Evolutionary conservation across 192 early-diverging fungal species (phyloP).

Genomic region (Coemansia sp.): DNA sequence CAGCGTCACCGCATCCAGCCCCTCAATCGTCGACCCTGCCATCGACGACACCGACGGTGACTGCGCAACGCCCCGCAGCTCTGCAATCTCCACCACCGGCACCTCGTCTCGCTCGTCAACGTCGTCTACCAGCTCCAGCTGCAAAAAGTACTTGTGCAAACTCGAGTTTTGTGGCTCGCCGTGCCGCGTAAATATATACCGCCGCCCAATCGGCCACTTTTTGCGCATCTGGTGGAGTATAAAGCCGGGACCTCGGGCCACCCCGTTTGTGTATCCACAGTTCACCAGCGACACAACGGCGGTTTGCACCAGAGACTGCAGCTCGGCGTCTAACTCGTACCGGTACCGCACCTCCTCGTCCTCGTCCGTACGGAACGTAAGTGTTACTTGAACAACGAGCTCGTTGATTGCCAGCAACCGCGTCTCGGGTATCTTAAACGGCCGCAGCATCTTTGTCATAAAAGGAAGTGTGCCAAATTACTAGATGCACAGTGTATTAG

Average conservation of each 20-base stretch:
- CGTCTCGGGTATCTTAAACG: conserved; percentile 50
- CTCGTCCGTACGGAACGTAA: conserved; percentile 44
- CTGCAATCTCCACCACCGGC: conserved; percentile 36
- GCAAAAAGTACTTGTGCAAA: conserved; percentile 54
- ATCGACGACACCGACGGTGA: conserved; percentile 41
- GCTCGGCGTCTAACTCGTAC: conserved; percentile 24
- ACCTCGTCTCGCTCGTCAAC: not conserved
- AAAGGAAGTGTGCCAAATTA: not conserved
- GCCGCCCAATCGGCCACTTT: conserved; percentile 51
- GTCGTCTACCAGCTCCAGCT: conserved; percentile 46
- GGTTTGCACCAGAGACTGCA: conserved; percentile 44
- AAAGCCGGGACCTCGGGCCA: conserved; percentile 46
- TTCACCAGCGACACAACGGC: conserved; percentile 48
- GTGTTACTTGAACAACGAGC: conserved; percentile 45
- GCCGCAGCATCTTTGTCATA: conserved; percentile 9
- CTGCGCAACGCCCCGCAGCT: conserved; percentile 28
- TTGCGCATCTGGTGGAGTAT: conserved; percentile 51
- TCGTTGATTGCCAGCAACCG: conserved; percentile 45
- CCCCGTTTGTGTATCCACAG: conserved; percentile 44
- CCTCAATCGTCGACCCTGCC: conserved; percentile 50
- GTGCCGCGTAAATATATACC: conserved; percentile 50
- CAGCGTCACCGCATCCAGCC: conserved; percentile 39
- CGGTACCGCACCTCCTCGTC: conserved; percentile 48
- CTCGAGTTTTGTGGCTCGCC: conserved; percentile 52
- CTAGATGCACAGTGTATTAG: not conserved